Evolutionary conservation across 192 early-diverging fungal species (phyloP), one percentile per base, ranked within the genome.

Genomic region (Spizellomyces sp.): DNA sequence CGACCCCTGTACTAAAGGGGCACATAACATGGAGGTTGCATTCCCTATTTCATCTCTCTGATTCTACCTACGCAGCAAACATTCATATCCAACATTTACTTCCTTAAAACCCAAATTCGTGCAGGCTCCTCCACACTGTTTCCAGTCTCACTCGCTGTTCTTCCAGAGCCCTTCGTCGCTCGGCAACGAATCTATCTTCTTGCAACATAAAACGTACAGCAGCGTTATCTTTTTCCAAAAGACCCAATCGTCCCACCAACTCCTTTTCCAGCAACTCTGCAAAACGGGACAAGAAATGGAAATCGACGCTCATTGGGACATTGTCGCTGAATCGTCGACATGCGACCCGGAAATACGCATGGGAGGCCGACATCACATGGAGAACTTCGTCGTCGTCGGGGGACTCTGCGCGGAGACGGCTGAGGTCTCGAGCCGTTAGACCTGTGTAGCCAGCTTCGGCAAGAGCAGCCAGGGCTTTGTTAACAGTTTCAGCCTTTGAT

Each of bases 251-350:
- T 8, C 66, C 72, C 4, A 83, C 67, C 21, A 80, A 55, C 73
- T 83, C 81, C 75, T 80, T 80, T 64, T 83, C 81, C 19, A 83
- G 45, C 52, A 67, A 8, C 48, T 79, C 73, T 8, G 70, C 73
- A 73, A 83, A 79, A 58, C 66, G 50, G 36, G 56, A 56, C 67
- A 83, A 42, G 45, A 83, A 83, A 50, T 80, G 78, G 48, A 59
- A 83, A 45, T 83, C 81, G 54, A 83, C 64, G 22, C 58, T 48
- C 79, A 78, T 77, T 8, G 77, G 78, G 1, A 83, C 66, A n/a
- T 67, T 72, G 67, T 83, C 81, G 10, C 69, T 62, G 22, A 80
- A 66, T 45, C 81, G 57, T 21, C 68, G 41, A 45, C 45, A 68
- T 12, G 76, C 71, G 21, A 83, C 57, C 43, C 74, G 57, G 46